Evolutionary conservation across 345 rosid genomes (phyloP).

Genomic region (Gossypium mustelinum): DNA sequence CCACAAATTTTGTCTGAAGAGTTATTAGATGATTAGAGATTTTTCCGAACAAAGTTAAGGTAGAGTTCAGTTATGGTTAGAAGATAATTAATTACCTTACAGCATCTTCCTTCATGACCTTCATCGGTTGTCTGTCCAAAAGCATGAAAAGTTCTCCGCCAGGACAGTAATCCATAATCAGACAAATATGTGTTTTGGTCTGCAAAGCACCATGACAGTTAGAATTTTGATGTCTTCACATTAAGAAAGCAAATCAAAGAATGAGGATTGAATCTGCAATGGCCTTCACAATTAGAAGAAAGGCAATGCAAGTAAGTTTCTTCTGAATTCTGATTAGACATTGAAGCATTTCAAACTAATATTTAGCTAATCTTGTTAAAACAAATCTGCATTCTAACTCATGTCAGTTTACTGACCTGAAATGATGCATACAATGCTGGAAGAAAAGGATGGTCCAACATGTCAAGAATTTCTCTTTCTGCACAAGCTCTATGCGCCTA

Average conservation of each 20-base stretch:
- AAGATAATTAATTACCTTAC: constrained; percentile 46
- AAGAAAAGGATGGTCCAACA: constrained; percentile 96
- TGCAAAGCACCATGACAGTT: constrained; percentile 30
- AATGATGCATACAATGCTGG: constrained; percentile 97
- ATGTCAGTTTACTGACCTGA: constrained; percentile 48
- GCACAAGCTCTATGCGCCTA: constrained; percentile 99
- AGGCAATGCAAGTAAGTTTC: background rate
- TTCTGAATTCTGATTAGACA: background rate
- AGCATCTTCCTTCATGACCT: constrained; percentile 90
- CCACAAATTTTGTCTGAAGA: background rate
- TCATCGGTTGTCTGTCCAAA: constrained; percentile 78
- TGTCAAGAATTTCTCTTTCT: constrained; percentile 87
- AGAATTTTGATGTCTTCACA: constrained; percentile 9
- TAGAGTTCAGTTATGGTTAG: background rate
- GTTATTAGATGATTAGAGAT: background rate
- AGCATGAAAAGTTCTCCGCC: constrained; percentile 96
- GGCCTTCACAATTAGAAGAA: background rate
- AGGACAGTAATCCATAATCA: constrained; percentile 86
- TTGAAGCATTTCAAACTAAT: background rate
- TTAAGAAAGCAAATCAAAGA: background rate
- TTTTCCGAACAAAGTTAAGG: background rate
- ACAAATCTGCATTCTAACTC: background rate
- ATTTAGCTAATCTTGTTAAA: background rate
- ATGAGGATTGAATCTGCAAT: background rate
- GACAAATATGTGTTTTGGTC: constrained; percentile 94